phyloP scores from a whole-genome alignment of 2,329 filamentous ascomycete species.

The Microsporum audouinii region DNA sequence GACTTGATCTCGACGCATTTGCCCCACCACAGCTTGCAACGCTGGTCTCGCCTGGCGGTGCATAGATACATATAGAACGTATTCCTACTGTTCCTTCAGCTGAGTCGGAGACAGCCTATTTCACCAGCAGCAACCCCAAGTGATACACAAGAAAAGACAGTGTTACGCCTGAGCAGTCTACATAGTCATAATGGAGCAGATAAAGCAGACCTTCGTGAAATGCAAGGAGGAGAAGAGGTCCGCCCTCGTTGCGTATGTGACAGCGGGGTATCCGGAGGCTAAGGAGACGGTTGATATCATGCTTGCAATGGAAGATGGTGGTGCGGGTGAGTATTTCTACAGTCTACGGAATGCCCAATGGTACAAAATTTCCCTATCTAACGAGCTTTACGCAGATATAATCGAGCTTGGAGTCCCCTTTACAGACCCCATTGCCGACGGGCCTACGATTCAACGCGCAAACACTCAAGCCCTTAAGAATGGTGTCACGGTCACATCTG shows the following conservation, averaged over 20 bases:
- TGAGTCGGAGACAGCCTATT: neutral
- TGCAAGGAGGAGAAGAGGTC: slow-evolving; percentile 52
- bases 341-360: neutral
- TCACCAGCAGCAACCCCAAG: neutral
- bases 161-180: too few species aligned
- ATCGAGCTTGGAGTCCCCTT: slow-evolving; percentile 95
- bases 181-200: slow-evolving; percentile 36
- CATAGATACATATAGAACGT: neutral
- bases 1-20: neutral
- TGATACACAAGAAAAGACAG: neutral
- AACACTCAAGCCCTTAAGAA: slow-evolving; percentile 86
- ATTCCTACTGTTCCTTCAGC: neutral
- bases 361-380: neutral
- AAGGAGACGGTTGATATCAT: slow-evolving; percentile 73
- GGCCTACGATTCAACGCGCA: slow-evolving; percentile 88
- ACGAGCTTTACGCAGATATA: slow-evolving; percentile 51
- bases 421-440: slow-evolving; percentile 95
- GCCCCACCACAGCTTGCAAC: neutral
- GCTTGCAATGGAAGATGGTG: slow-evolving; percentile 82
- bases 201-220: slow-evolving; percentile 46
- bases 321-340: slow-evolving; percentile 54
- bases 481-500: slow-evolving; percentile 69
- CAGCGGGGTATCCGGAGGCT: slow-evolving; percentile 78
- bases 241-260: slow-evolving; percentile 91
- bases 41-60: neutral